These are phyloP conservation scores for Brassica balearica DNA, from an alignment of 441 rosid species.

Conservation along the genomic window DNA sequence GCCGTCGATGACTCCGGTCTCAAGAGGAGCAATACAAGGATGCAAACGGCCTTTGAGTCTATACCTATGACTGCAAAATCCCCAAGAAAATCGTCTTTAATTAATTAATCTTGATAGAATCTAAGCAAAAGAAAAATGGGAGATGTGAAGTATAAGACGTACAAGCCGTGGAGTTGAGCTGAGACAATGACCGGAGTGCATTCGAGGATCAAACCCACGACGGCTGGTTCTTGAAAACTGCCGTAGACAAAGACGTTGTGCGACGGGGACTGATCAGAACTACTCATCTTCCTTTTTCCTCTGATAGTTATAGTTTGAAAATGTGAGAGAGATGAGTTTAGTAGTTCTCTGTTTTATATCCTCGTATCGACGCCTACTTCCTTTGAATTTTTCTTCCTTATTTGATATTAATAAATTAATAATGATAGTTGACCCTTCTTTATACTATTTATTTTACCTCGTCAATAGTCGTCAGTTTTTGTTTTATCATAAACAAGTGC, in stretches of 20 bases:
- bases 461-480: background rate
- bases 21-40: constrained; percentile 79
- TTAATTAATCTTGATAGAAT: background rate
- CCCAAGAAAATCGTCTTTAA: background rate
- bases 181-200: constrained; percentile 65
- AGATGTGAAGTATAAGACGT: constrained; percentile 21
- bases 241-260: constrained; percentile 90
- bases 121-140: background rate
- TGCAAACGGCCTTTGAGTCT: constrained; percentile 84
- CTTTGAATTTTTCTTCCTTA: background rate
- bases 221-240: constrained; percentile 77
- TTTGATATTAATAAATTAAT: background rate
- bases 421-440: background rate
- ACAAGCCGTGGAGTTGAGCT: constrained; percentile 74
- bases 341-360: constrained; percentile 7
- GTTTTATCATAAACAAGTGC: background rate
- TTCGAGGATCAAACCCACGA: constrained; percentile 69
- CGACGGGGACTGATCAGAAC: constrained; percentile 21
- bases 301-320: background rate
- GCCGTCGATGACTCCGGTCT: constrained; percentile 57
- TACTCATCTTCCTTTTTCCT: constrained; percentile 10
- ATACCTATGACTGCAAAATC: constrained; percentile 65
- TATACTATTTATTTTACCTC: background rate
- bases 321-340: background rate
- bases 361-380: constrained; percentile 3